A percentile compares a stretch with the other conserved stretches of the same genome.
phyloP scores from a whole-genome alignment of 495 filamentous ascomycete genomes.

The Penicillium taxi region DNA sequence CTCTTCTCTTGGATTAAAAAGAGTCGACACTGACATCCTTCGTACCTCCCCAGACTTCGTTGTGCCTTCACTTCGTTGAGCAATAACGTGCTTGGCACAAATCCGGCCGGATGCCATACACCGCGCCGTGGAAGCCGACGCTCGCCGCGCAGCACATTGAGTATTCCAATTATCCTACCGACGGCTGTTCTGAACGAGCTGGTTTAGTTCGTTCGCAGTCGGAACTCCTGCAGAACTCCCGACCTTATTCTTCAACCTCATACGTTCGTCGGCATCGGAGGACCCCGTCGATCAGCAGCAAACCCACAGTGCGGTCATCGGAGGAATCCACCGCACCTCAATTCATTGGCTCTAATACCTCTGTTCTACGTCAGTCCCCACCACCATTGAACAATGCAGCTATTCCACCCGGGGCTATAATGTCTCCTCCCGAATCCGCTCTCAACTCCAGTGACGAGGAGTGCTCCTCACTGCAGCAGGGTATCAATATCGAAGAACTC shows the following conservation, averaged over 20 bases:
- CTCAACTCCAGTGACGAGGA: conserved; percentile 81
- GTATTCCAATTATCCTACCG: conserved; percentile 51
- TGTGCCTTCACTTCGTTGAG: conserved; percentile 7
- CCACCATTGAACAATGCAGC: conserved; percentile 61
- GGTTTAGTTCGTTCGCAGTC: conserved; percentile 27
- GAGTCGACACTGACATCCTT: conserved; percentile 11
- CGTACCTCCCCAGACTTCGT: background rate
- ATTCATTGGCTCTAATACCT: conserved; percentile 44
- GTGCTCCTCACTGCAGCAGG: conserved; percentile 40
- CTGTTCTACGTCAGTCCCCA: conserved; percentile 67
- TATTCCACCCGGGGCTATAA: conserved; percentile 72
- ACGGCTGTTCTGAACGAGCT: conserved; percentile 36
- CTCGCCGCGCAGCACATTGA: conserved; percentile 63
- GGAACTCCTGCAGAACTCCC: conserved; percentile 51
- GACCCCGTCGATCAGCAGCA: conserved; percentile 48
- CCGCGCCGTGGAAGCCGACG: conserved; percentile 74
- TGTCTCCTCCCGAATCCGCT: conserved; percentile 80
- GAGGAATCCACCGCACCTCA: conserved; percentile 30
- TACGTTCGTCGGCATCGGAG: conserved; percentile 63
- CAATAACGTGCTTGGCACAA: conserved; percentile 23
- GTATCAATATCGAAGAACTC: conserved; percentile 65
- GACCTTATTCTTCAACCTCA: conserved; percentile 69
- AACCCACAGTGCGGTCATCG: conserved; percentile 20
- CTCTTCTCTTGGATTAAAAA: conserved; percentile 11
- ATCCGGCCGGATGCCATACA: conserved; percentile 81